Conservation (phyloP, 1,284 basidiomycete genomes). For the Vanrija humicola region DNA sequence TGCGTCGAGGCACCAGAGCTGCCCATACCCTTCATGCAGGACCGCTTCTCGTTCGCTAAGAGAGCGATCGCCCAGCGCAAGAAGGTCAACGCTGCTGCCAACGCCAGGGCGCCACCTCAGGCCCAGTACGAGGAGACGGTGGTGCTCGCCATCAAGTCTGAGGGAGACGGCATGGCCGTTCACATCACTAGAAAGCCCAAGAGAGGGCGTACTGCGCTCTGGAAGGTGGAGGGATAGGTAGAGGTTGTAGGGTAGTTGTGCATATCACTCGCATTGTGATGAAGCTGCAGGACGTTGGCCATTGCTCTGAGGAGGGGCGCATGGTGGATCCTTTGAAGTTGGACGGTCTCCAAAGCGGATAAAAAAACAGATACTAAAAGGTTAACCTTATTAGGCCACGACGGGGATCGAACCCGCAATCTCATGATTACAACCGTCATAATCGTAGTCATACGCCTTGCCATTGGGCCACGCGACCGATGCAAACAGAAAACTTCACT, state of each 20-base stretch:
- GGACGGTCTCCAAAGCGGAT: no score
- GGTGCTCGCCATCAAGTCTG: constrained; percentile 74
- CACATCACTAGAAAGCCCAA: constrained; percentile 79
- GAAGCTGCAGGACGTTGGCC: not conserved
- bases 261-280: no score
- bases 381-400: no score
- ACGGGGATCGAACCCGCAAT: no score
- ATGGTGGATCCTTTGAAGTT: no score
- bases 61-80: constrained; percentile 77
- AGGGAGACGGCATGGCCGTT: constrained; percentile 64
- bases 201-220: constrained; percentile 62
- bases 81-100: constrained; percentile 58
- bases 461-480: no score
- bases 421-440: no score
- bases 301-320: not conserved
- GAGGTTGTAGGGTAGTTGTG: not conserved
- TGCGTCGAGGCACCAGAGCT: constrained; percentile 39
- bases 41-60: constrained; percentile 83
- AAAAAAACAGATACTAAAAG: no score
- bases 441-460: no score
- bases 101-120: constrained; percentile 54
- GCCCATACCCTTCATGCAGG: constrained; percentile 60
- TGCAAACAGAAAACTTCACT: no score
- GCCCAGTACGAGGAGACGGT: constrained; percentile 61
- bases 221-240: constrained; percentile 73